These are phyloP conservation scores for Nakataea oryzae DNA, from an alignment of 2,329 filamentous ascomycete genomes.

Conservation along the genomic window DNA sequence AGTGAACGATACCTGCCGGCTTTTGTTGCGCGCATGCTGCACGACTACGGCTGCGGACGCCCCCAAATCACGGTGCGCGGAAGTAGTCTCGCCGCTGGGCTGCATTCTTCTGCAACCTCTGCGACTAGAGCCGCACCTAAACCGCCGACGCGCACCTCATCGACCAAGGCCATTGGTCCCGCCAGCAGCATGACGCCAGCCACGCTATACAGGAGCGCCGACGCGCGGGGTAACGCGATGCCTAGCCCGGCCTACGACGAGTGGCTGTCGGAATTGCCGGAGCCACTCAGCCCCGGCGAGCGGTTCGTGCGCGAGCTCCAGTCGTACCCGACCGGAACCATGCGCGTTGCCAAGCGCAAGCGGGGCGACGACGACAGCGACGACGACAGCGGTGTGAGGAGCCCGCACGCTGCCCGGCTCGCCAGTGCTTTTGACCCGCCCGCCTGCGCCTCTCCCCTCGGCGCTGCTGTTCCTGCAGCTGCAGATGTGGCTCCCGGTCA, in stretches of 20 bases:
- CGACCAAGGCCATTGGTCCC: neutral
- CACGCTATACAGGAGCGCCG: neutral
- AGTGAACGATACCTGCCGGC: too few relatives aligned
- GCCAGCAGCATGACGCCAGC: neutral
- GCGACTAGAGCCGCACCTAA: neutral
- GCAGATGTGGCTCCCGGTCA: too few relatives aligned
- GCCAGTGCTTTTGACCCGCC: too few relatives aligned
- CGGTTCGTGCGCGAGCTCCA: neutral
- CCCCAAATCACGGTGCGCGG: neutral
- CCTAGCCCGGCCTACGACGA: neutral
- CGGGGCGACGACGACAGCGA: neutral
- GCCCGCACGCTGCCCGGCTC: neutral
- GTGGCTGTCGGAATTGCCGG: conserved; percentile 1
- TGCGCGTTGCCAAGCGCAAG: neutral
- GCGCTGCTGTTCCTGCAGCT: too few relatives aligned
- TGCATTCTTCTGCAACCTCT: neutral
- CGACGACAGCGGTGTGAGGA: neutral
- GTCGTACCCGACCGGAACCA: conserved; percentile 1
- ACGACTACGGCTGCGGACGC: neutral
- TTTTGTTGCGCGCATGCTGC: too few relatives aligned
- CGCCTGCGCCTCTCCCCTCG: too few relatives aligned
- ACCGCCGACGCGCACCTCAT: neutral
- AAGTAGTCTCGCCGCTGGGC: neutral
- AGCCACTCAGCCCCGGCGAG: neutral
- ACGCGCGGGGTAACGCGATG: neutral